Base-by-base conservation (phyloP, 2,329 filamentous ascomycete genomes). In the Xylaria sp. region DNA sequence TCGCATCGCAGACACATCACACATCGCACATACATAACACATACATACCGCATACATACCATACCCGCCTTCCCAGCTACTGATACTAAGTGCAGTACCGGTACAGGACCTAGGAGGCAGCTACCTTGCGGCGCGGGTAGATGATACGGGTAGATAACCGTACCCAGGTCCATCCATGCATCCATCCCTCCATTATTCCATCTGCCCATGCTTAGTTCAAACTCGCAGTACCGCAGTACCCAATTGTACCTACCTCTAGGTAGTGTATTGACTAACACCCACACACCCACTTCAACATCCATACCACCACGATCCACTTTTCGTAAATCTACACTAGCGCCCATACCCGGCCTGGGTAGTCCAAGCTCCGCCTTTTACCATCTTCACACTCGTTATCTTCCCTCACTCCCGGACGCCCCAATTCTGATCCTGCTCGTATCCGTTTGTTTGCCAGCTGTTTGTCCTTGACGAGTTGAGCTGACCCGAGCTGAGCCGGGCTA, bases 271-370 rank as follows among this genome's bases (percentile, higher is more conserved):
- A 50, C 46, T 25, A 20, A 23, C n/a, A 50, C 46, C 46, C 46
- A 50, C 46, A 13, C 46, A 20, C 23, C 46, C 20, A 25, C 20
- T n/a, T 50, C 46, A 25, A 37, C 5, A 6, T 37, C 23, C n/a
- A 28, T 28, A 12, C 46, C 46, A 50, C 59, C 58, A 62, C 39
- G n/a, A 9, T n/a, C 46, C 59, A 62, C 51, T n/a, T 63, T 54
- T 58, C 41, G 54, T 59, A 66, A 55, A 59, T 55, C 59, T 44
- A 37, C 34, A 10, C 34, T 37, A 41, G 54, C 55, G 48, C 44
- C 58, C 54, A 66, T 51, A 31, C 65, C 44, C 41, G 56, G 23
- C 56, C 60, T 46, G 15, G 41, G 34, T 48, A 66, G 58, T 58
- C 48, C 20, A 59, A 59, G 59, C 54, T 34, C 51, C 60, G 55